phyloP scores from a whole-genome alignment of 1,284 basidiomycete genomes.

The Leccinum huronense region DNA sequence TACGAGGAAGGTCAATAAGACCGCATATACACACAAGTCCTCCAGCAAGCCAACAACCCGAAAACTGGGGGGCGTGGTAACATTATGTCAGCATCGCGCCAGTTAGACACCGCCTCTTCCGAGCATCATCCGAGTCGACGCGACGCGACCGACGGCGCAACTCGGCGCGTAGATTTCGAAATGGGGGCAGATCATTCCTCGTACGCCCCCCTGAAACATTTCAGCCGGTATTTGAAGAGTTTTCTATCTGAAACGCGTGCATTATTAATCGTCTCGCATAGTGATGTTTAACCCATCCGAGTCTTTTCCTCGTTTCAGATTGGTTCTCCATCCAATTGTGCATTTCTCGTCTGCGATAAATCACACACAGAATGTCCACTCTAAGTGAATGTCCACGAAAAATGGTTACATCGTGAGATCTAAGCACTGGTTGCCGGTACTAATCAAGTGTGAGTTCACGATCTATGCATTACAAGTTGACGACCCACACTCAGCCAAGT shows the following conservation, averaged over 20 bases:
- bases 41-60: slow-evolving; percentile 33
- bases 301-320: background rate
- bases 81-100: slow-evolving; percentile 34
- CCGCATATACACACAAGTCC: slow-evolving; percentile 18
- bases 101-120: background rate
- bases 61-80: slow-evolving; percentile 37
- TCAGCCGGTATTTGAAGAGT: background rate
- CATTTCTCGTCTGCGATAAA: background rate
- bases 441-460: too few species aligned
- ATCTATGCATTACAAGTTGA: background rate
- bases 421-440: too few species aligned
- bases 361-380: too few species aligned
- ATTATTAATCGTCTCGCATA: background rate
- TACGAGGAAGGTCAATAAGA: background rate
- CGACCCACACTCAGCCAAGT: background rate
- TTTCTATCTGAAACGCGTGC: background rate
- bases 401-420: too few species aligned
- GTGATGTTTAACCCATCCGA: background rate
- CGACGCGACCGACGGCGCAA: background rate
- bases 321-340: background rate
- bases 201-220: background rate
- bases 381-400: too few species aligned
- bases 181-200: background rate
- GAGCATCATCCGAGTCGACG: background rate
- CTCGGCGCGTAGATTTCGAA: too few species aligned